Evolutionary conservation across 2,329 filamentous ascomycete species (phyloP), one percentile per base, ranked within the genome.

Genomic region (Epichloe bromicola): DNA sequence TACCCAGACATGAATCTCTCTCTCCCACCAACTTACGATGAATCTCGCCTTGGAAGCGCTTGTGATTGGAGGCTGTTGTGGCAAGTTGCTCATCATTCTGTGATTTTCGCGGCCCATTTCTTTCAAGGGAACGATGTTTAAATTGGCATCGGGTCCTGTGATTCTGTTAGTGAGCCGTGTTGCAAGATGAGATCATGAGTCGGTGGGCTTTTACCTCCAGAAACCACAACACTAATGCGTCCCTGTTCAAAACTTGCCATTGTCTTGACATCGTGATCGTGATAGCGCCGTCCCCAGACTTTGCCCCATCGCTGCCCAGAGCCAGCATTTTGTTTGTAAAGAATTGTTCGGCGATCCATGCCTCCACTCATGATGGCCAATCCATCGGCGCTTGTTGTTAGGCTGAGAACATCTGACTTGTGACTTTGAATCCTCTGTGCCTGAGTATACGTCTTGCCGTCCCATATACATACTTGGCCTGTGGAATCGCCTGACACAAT

Each of bases 401-500:
- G 74, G 63, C 90, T 91, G 53, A 98, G 74, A 4, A 95, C 84
- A 67, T 98, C 93, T 43, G 91, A 88, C 57, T 88, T 83, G 63
- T 98, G 93, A 26, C 85, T 83, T 61, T 89, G 83, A 50, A 98
- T 80, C 48, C 90, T 79, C 63, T 98, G 93, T 37, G 82, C 77
- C 59, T 95, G 81, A 4, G 89, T 90, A 65, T 91, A 95, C 49
- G 88, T 95, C 69, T 86, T 90, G 51, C 88, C 88, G 63, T 95
- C 88, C 85, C 90, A 98, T 63, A 97, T 87, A 57, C 88, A 83
- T 40, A 98, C 76, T 64, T 97, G 89, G 34, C 93, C 93, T 5
- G 89, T 90, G 3, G 93, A 97, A 65, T 98, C 93, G 48, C 88
- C 93, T 2, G 90, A 95, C 12, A 97, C 83, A 55, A 98, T 93